These are phyloP conservation scores for Fusarium sp. DNA, from an alignment of 2,329 filamentous ascomycete species.

Conservation along the genomic window DNA sequence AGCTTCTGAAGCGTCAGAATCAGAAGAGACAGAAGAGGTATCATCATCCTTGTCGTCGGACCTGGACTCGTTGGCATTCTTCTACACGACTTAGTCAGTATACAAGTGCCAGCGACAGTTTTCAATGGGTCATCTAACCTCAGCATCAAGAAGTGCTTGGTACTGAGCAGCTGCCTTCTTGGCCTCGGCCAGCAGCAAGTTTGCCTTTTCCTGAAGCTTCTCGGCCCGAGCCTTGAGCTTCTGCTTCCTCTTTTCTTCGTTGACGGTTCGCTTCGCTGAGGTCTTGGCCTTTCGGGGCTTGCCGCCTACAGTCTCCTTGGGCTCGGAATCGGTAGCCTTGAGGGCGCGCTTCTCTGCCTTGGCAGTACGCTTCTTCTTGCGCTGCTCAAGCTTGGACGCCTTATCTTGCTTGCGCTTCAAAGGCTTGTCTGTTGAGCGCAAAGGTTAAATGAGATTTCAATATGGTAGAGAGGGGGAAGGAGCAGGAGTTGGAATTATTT, in stretches of 20 bases:
- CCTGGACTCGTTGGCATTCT: constrained; percentile 33
- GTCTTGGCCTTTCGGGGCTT: constrained; percentile 50
- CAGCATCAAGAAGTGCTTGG: constrained; percentile 45
- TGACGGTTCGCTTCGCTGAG: constrained; percentile 47
- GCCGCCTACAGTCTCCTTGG: constrained; percentile 51
- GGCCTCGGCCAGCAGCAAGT: constrained; percentile 59
- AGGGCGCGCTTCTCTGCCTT: constrained; percentile 58
- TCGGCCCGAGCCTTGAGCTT: constrained; percentile 58
- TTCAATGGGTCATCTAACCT: constrained; percentile 33
- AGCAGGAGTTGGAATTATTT: neutral
- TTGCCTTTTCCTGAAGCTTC: constrained; percentile 51
- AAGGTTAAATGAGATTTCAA: constrained; percentile 3
- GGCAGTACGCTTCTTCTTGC: constrained; percentile 56
- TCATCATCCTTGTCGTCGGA: constrained; percentile 39
- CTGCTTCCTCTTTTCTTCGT: constrained; percentile 57
- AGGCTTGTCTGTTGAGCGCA: constrained; percentile 27
- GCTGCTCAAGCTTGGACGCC: constrained; percentile 40
- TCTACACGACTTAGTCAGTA: constrained; percentile 19
- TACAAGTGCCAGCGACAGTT: neutral
- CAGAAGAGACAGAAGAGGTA: constrained; percentile 35
- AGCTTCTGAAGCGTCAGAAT: constrained; percentile 42
- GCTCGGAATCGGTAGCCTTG: constrained; percentile 51
- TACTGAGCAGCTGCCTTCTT: constrained; percentile 53
- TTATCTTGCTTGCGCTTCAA: constrained; percentile 36
- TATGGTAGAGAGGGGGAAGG: neutral